Conservation (phyloP, 2,329 filamentous ascomycete genomes). For the Ophiostoma ulmi region DNA sequence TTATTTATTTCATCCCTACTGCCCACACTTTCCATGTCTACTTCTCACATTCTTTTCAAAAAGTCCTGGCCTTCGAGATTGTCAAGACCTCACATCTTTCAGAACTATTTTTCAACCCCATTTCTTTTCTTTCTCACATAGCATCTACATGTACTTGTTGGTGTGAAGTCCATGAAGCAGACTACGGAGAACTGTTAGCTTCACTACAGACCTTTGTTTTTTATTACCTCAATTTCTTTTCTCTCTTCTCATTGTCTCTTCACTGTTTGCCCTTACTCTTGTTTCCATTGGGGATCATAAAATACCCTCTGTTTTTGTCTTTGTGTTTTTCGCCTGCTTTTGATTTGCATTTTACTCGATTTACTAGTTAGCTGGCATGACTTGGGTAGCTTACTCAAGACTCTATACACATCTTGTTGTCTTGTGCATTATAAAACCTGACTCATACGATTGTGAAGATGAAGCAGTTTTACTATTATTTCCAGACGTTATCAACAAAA, state of each 20-base stretch:
- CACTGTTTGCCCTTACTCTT: slow-evolving; percentile 12
- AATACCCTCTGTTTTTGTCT: slow-evolving; percentile 9
- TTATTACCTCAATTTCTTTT: neutral
- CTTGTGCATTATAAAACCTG: neutral
- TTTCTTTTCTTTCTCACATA: slow-evolving; percentile 11
- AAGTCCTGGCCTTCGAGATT: neutral
- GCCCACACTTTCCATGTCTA: neutral
- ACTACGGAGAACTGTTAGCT: neutral
- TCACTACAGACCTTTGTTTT: neutral
- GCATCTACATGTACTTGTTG: neutral
- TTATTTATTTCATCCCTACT: neutral
- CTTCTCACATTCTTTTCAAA: neutral
- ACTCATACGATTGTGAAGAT: neutral
- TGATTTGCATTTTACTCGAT: neutral
- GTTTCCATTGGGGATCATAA: slow-evolving; percentile 8
- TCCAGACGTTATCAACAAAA: no score
- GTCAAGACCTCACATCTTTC: neutral
- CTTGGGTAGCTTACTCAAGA: slow-evolving; percentile 8
- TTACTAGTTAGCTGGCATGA: slow-evolving; percentile 3
- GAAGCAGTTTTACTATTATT: no score
- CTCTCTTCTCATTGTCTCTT: slow-evolving; percentile 12
- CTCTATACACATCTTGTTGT: neutral
- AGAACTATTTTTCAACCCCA: neutral
- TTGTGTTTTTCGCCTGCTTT: slow-evolving; percentile 4
- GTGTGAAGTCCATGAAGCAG: neutral